Evolutionary conservation across 331 rosid genomes (phyloP), one percentile per base, ranked within the genome.

Genomic region (Spiraea crenata): DNA sequence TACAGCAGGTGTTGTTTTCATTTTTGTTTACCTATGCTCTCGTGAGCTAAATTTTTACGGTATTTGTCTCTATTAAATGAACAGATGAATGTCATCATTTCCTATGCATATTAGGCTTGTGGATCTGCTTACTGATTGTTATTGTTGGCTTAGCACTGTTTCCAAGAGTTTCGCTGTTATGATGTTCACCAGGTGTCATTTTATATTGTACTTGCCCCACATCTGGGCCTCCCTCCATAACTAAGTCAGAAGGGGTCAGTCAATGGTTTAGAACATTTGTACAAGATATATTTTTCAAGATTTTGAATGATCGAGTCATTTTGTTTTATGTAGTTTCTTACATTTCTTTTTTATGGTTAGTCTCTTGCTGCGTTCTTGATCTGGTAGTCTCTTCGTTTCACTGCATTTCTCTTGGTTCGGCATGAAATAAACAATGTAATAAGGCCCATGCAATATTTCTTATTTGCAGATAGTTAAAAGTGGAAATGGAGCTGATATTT

Each of bases 401-500:
- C 17, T 5, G 44, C 9, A 7, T 57, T 57, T 31, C 11, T 34
- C 9, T 57, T 57, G 40, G 62, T 56, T 12, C n/a, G 17, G 37
- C 40, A 34, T 31, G 5, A 58, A 58, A 42, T 41, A 41, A 42
- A 42, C 7, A 42, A 0, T 7, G 64, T 58, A 58, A 14, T 2
- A 35, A 58, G 5, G 14, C 44, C 15, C 25, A 7, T 19, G 19
- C 37, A 73, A 58, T 47, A 52, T 74, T 69, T 19, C 31, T n/a
- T 9, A 5, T 20, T 45, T 82, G 50, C 83, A 91, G 99, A 82
- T 89, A 66, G 92, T 91, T 64, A 86, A 80, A 77, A 82, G 74
- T 72, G 95, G 91, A 57, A 81, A 82, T 71, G 91, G 87, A 70
- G 87, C 86, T 70, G 95, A 87, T 58, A 72, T 87, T 67, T 93